A percentile compares a stretch with the other conserved stretches of the same genome.
Conservation (phyloP, 2,329 filamentous ascomycete species). For the Elsinoe ampelina region DNA sequence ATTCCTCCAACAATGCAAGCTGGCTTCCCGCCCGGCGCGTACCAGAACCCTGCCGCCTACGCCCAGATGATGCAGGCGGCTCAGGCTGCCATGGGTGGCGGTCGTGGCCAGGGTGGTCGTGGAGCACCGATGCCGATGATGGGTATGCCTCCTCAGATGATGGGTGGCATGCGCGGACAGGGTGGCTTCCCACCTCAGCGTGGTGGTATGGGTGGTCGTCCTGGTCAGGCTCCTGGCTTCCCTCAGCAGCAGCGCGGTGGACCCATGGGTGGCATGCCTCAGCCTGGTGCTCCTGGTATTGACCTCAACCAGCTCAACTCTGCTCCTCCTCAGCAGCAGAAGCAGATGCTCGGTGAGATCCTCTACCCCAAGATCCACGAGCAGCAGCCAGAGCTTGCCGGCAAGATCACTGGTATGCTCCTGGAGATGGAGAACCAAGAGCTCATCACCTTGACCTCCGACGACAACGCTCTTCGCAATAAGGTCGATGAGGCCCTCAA, state of each 20-base stretch:
- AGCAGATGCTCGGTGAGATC: slow-evolving; percentile 95
- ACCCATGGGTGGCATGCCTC: slow-evolving; percentile 14
- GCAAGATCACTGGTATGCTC: slow-evolving; percentile 99
- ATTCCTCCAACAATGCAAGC: slow-evolving; percentile 57
- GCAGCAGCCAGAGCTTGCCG: slow-evolving; percentile 89
- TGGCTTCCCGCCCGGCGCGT: slow-evolving; percentile 64
- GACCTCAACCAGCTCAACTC: slow-evolving; percentile 44
- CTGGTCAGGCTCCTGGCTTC: slow-evolving; percentile 30
- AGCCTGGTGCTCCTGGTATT: slow-evolving; percentile 29
- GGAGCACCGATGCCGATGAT: slow-evolving; percentile 57
- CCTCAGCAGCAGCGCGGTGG: slow-evolving; percentile 28
- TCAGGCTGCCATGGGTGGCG: slow-evolving; percentile 49
- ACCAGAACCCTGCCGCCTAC: slow-evolving; percentile 63
- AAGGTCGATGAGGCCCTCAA: slow-evolving; percentile 97
- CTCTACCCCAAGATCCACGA: slow-evolving; percentile 97
- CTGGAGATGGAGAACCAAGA: slow-evolving; percentile 98
- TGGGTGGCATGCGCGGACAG: slow-evolving; percentile 32
- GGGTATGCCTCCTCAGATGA: slow-evolving; percentile 56
- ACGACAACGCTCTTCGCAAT: slow-evolving; percentile 76
- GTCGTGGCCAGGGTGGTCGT: slow-evolving; percentile 59
- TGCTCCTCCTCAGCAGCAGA: slow-evolving; percentile 68
- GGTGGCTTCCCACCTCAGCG: slow-evolving; percentile 18
- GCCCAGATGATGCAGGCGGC: slow-evolving; percentile 56
- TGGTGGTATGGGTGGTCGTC: slow-evolving; percentile 28
- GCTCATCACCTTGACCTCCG: slow-evolving; percentile 83